Percentiles rank a stretch among this genome's conserved stretches.
These are phyloP conservation scores for Trichoderma harzianum DNA, from an alignment of 2,329 filamentous ascomycete genomes.

Conservation along the genomic window DNA sequence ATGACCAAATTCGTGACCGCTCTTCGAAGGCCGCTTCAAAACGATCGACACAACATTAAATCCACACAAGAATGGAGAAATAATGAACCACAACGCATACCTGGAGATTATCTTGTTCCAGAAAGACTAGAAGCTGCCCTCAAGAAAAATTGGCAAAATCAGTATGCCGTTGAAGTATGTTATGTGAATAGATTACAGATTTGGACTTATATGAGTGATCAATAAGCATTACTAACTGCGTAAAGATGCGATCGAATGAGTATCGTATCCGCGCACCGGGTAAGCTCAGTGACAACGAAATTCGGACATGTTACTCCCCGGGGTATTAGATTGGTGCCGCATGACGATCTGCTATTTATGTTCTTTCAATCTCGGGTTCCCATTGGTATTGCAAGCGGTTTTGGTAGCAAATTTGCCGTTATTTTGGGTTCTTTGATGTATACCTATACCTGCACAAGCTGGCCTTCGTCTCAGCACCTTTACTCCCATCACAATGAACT, in stretches of 20 bases:
- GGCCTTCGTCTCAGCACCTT: too few species aligned
- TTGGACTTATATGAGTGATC: not conserved
- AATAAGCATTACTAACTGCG: not conserved
- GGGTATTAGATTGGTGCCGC: not conserved
- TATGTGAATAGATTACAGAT: not conserved
- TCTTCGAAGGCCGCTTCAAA: not conserved
- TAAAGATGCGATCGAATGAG: not conserved
- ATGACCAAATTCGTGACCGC: not conserved
- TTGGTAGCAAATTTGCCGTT: not conserved
- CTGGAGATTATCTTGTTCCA: not conserved
- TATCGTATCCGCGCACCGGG: not conserved
- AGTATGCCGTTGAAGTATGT: not conserved
- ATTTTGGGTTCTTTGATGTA: not conserved
- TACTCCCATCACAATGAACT: too few species aligned
- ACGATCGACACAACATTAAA: not conserved
- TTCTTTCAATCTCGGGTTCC: too few species aligned
- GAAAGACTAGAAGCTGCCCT: not conserved
- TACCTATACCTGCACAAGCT: not conserved
- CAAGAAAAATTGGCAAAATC: not conserved
- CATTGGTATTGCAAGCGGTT: too few species aligned
- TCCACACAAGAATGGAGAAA: not conserved
- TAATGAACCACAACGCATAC: not conserved
- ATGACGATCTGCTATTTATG: too few species aligned
- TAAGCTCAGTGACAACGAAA: not conserved
- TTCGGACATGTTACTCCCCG: not conserved